Evolutionary conservation across 345 rosid genomes (phyloP).

Genomic region (Eucalyptus albens): DNA sequence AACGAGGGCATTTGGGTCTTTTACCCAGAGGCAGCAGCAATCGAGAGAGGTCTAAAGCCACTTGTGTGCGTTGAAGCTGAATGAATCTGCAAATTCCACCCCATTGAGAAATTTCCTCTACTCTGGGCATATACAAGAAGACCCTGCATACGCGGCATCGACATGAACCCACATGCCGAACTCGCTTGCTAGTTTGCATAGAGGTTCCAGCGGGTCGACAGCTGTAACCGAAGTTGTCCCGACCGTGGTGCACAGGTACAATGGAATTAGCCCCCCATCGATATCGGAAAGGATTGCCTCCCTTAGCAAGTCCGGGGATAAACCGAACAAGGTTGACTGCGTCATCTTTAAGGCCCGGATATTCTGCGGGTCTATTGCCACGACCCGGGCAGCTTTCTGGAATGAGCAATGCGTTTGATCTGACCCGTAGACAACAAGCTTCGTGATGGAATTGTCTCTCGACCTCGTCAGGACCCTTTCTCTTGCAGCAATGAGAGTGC

Average conservation of each 20-base stretch:
- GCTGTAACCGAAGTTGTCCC: constrained; percentile 23
- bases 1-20: too few relatives aligned
- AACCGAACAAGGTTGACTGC: neutral
- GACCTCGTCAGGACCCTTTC: constrained; percentile 1
- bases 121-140: constrained; percentile 41
- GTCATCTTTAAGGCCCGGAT: constrained; percentile 17
- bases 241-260: constrained; percentile 19
- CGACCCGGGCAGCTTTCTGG: constrained; percentile 20
- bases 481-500: constrained; percentile 19
- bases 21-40: too few relatives aligned
- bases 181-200: neutral
- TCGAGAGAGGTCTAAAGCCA: too few relatives aligned
- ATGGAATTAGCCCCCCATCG: constrained; percentile 4
- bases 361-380: constrained; percentile 30
- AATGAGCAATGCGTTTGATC: constrained; percentile 26
- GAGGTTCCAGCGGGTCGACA: constrained; percentile 10
- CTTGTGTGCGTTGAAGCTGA: constrained; percentile 40
- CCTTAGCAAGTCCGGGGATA: neutral
- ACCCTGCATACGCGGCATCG: constrained; percentile 51
- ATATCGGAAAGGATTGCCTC: neutral
- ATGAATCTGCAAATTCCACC: constrained; percentile 29
- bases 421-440: constrained; percentile 22
- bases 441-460: neutral
- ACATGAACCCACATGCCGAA: constrained; percentile 36
- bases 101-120: constrained; percentile 26